Percentiles rank a stretch among this genome's conserved stretches.
These are phyloP conservation scores for Lodderomyces orthopsilosis DNA, from an alignment of 1,139 yeast genomes.

Conservation along the genomic window DNA sequence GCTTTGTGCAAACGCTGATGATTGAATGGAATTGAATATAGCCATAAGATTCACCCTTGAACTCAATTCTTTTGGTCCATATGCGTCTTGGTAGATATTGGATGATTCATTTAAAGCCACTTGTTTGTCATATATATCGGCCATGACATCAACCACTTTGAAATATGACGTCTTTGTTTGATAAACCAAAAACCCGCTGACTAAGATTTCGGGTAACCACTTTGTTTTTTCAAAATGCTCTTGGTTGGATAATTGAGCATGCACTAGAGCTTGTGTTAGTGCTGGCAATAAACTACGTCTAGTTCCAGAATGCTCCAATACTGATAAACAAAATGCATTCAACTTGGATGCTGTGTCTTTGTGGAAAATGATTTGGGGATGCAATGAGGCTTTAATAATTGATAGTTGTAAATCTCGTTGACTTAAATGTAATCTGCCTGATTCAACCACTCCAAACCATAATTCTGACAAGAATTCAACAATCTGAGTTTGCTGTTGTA, in stretches of 20 bases:
- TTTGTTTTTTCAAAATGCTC: constrained; percentile 33
- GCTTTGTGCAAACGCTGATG: constrained; percentile 32
- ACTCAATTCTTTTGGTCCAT: constrained; percentile 61
- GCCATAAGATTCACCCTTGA: constrained; percentile 51
- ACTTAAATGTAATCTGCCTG: constrained; percentile 60
- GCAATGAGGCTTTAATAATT: constrained; percentile 47
- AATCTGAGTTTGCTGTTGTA: constrained; percentile 14
- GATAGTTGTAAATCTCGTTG: constrained; percentile 62
- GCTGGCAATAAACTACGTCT: constrained; percentile 70
- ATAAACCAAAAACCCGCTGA: constrained; percentile 42
- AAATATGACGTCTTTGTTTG: constrained; percentile 61
- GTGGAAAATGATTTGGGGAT: constrained; percentile 21
- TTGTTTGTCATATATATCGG: constrained; percentile 43
- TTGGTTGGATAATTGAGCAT: constrained; percentile 33
- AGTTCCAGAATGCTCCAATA: constrained; percentile 53
- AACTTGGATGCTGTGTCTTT: constrained; percentile 23
- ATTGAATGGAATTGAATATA: constrained; percentile 35
- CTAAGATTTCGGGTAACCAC: constrained; percentile 59
- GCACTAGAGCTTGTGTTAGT: constrained; percentile 43
- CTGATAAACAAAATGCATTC: constrained; percentile 36
- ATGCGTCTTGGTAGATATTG: constrained; percentile 46
- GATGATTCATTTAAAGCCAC: constrained; percentile 21
- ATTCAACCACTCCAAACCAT: constrained; percentile 56
- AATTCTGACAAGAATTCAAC: constrained; percentile 36
- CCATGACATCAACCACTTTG: constrained; percentile 57